Percentiles rank a stretch among this genome's conserved stretches.
Conservation (phyloP, 148 eudicot species). For the Agrostemma githago region DNA sequence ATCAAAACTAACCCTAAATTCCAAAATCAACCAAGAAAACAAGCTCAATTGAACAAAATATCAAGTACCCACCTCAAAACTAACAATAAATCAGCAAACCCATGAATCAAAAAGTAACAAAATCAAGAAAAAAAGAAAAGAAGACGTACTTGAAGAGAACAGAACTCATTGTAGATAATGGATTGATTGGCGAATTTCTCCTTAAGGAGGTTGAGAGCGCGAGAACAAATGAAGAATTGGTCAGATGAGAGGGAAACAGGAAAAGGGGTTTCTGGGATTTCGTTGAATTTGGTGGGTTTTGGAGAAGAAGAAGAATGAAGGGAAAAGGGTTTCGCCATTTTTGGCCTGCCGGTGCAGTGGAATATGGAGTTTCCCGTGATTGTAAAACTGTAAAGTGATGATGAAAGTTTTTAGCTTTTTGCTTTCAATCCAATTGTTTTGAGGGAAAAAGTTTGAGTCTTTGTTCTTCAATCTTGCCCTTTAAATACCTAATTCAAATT, state of each 20-base stretch:
- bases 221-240: conserved; percentile 46
- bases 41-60: neutral
- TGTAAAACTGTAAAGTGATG: no score
- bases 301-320: conserved; percentile 23
- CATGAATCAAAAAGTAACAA: neutral
- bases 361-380: conserved; percentile 16
- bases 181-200: conserved; percentile 36
- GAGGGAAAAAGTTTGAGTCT: no score
- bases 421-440: no score
- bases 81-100: neutral
- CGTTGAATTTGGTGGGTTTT: conserved; percentile 6
- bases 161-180: conserved; percentile 51
- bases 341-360: conserved; percentile 40
- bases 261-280: conserved; percentile 34
- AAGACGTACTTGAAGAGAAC: conserved; percentile 45
- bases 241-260: conserved; percentile 39
- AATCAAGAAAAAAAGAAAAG: neutral
- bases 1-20: neutral
- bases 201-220: conserved; percentile 49
- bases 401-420: no score
- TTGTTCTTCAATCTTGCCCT: no score
- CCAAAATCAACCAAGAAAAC: neutral
- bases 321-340: conserved; percentile 41
- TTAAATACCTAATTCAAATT: no score
- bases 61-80: neutral